Evolutionary conservation across 129 eudicot genomes (phyloP), one percentile per base, ranked within the genome.

Genomic region (Centella asiatica): DNA sequence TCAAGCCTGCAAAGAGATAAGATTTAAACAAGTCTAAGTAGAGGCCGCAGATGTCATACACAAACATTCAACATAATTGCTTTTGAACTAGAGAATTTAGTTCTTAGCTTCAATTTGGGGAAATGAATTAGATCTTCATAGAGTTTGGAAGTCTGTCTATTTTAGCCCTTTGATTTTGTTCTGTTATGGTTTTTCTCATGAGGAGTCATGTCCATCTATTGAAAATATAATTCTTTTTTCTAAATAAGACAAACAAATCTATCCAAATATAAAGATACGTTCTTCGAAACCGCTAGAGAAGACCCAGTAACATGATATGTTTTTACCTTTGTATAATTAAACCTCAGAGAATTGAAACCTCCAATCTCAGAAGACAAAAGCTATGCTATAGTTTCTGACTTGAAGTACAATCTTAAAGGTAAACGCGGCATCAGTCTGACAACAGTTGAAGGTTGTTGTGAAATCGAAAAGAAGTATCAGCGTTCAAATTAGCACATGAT

Each of bases 1-100:
- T 56, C 70, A 81, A 46, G 32, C 87, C 87, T 81, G 70, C 58
- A 40, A 39, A 27, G 13, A 40, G 23, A 67, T 33, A 44, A 60
- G 7, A 23, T 26, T 48, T 4, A 40, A 23, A 23, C 65, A 37
- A 59, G 47, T 13, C 7, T 37, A 48, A 49, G 44, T 10, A 25
- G 12, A 45, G 19, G 25, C 11, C 31, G 7, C 34, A 9, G 60
- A 27, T 34, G 40, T 18, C 12, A n/a, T n/a, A n/a, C n/a, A n/a
- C n/a, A n/a, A n/a, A n/a, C n/a, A n/a, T n/a, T n/a, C n/a, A n/a
- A n/a, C n/a, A n/a, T n/a, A n/a, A n/a, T n/a, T n/a, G n/a, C n/a
- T n/a, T n/a, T n/a, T n/a, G n/a, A n/a, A n/a, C n/a, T n/a, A 22
- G 14, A 1, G 45, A 23, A 13, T 60, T 8, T 14, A 29, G 24